Evolutionary conservation across 805 yeast genomes (phyloP).

Genomic region (Grigorovia yakushimaensis): DNA sequence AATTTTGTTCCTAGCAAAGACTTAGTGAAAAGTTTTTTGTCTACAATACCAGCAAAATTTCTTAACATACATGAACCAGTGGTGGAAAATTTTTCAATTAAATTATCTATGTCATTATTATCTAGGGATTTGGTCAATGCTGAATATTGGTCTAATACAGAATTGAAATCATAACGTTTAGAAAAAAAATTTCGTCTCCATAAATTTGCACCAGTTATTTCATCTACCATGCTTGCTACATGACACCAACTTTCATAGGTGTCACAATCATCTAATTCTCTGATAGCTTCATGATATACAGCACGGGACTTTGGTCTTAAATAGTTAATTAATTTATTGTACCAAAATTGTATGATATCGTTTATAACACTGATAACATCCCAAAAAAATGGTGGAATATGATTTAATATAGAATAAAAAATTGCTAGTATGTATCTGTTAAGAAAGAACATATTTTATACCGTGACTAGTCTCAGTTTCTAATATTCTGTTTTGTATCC

Average conservation of each 20-base stretch:
- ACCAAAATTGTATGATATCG: slow-evolving; percentile 37
- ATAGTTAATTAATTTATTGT: slow-evolving; percentile 17
- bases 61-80: slow-evolving; percentile 63
- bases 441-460: background rate
- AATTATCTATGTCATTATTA: slow-evolving; percentile 40
- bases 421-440: slow-evolving; percentile 1
- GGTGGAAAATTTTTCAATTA: slow-evolving; percentile 59
- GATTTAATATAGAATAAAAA: slow-evolving; percentile 27
- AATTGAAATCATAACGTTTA: slow-evolving; percentile 69
- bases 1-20: slow-evolving; percentile 83
- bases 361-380: slow-evolving; percentile 31
- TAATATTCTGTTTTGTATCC: background rate
- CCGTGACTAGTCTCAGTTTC: background rate
- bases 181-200: slow-evolving; percentile 83
- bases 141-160: slow-evolving; percentile 66
- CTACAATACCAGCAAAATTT: slow-evolving; percentile 86
- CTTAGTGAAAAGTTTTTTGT: slow-evolving; percentile 65
- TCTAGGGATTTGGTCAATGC: slow-evolving; percentile 52
- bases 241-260: slow-evolving; percentile 65
- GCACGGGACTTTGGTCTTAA: slow-evolving; percentile 25
- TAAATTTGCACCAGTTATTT: slow-evolving; percentile 42
- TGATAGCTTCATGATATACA: slow-evolving; percentile 34
- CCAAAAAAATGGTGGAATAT: slow-evolving; percentile 36
- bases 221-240: slow-evolving; percentile 40
- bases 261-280: slow-evolving; percentile 40